A percentile compares a stretch with the other conserved stretches of the same genome.
These are phyloP conservation scores for Chrysanthemum makinoi DNA, from an alignment of 129 eudicot species.

Conservation along the genomic window DNA sequence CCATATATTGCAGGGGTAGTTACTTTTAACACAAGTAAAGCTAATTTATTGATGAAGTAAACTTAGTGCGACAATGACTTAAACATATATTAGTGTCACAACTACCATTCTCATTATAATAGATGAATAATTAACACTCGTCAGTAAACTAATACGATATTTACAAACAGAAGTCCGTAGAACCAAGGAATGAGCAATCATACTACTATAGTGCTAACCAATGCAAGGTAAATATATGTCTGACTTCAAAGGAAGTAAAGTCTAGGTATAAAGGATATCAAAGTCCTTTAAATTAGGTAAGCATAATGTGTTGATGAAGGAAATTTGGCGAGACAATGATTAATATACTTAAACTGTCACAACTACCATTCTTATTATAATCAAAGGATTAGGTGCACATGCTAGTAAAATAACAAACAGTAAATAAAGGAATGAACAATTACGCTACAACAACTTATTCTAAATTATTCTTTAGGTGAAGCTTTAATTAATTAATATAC, in stretches of 20 bases:
- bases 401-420: neutral
- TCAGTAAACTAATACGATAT: neutral
- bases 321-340: neutral
- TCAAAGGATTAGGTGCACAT: neutral
- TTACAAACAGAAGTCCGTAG: slow-evolving; percentile 11
- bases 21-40: neutral
- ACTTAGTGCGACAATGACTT: neutral
- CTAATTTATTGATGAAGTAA: neutral
- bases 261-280: no score
- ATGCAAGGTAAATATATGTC: no score
- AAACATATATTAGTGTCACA: neutral
- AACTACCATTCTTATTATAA: neutral
- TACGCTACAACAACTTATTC: slow-evolving; percentile 2
- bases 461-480: neutral
- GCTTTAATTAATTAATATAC: neutral
- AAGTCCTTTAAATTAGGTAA: neutral
- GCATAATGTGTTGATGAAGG: neutral
- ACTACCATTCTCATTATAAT: slow-evolving; percentile 11
- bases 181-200: slow-evolving; percentile 13
- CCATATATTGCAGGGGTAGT: neutral
- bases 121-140: neutral
- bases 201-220: neutral
- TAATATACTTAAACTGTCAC: neutral
- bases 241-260: no score
- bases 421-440: slow-evolving; percentile 10